Conservation (phyloP, 805 yeast species). For the Grigorovia humatica region DNA sequence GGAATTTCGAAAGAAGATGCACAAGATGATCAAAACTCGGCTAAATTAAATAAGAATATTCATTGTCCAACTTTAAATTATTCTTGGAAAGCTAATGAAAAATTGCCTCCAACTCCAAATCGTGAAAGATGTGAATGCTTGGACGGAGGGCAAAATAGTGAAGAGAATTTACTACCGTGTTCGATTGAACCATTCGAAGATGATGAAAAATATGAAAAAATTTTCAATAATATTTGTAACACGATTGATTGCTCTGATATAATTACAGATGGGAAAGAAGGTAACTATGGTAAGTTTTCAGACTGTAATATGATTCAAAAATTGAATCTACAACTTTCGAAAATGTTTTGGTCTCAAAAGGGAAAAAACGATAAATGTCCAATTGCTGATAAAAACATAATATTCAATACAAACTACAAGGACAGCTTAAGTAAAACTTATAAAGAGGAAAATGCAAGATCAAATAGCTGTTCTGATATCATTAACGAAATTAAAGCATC, state of each 20-base stretch:
- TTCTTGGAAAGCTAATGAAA: conserved; percentile 52
- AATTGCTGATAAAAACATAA: conserved; percentile 12
- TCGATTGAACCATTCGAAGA: conserved; percentile 40
- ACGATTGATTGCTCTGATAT: conserved; percentile 51
- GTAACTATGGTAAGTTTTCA: conserved; percentile 57
- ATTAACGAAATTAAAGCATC: not conserved
- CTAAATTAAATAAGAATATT: not conserved
- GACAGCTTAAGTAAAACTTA: not conserved
- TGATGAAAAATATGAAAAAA: conserved; percentile 39
- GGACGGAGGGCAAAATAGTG: not conserved
- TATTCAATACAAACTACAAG: conserved; percentile 10
- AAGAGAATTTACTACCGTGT: conserved; percentile 41
- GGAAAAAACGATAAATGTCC: conserved; percentile 25
- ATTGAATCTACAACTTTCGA: conserved; percentile 51
- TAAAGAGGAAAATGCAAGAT: not conserved
- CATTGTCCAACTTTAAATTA: conserved; percentile 12
- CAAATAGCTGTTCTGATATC: not conserved
- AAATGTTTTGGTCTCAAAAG: conserved; percentile 44
- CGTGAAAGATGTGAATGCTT: conserved; percentile 51
- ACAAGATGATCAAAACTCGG: conserved; percentile 9
- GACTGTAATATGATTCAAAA: conserved; percentile 56
- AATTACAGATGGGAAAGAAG: conserved; percentile 44
- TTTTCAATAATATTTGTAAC: conserved; percentile 51
- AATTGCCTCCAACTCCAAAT: conserved; percentile 63
- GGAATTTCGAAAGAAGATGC: not conserved